Conservation (phyloP, 192 early-diverging fungal species). For the Pilaira anomala region DNA sequence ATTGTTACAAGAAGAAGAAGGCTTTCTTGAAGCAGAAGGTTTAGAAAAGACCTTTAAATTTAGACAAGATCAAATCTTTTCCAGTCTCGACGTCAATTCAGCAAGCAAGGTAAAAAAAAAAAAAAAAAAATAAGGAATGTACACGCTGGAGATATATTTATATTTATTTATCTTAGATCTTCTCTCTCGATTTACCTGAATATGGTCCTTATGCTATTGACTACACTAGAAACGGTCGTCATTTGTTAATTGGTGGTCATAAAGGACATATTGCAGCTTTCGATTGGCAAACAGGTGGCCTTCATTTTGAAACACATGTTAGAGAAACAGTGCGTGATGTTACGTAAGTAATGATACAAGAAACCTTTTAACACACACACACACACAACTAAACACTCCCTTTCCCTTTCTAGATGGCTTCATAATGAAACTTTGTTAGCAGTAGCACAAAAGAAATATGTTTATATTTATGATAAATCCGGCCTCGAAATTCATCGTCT, state of each 20-base stretch:
- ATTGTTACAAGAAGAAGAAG: conserved; percentile 71
- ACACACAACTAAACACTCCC: too few relatives aligned
- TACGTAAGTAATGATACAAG: conserved; percentile 40
- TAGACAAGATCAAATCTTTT: conserved; percentile 61
- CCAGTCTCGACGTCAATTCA: conserved; percentile 73
- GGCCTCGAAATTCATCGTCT: conserved; percentile 90
- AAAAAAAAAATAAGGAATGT: conserved; percentile 1
- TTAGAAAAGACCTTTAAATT: conserved; percentile 89
- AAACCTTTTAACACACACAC: background rate
- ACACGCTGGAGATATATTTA: background rate
- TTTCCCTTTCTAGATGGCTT: conserved; percentile 66
- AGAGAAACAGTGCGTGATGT: conserved; percentile 90
- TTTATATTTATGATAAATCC: conserved; percentile 89
- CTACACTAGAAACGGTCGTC: conserved; percentile 84
- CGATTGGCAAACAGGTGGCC: conserved; percentile 82
- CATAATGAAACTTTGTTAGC: conserved; percentile 95
- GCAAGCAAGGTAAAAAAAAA: conserved; percentile 51
- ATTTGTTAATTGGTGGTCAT: conserved; percentile 70
- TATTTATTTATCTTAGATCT: conserved; percentile 60
- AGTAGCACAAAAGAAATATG: conserved; percentile 93
- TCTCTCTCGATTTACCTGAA: conserved; percentile 70
- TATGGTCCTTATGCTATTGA: conserved; percentile 89
- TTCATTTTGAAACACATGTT: conserved; percentile 81
- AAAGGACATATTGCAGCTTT: conserved; percentile 89
- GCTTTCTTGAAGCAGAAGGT: conserved; percentile 84